A percentile compares a stretch with the other conserved stretches of the same genome.
Conservation (phyloP, 345 rosid species). For the Salix dunnii region DNA sequence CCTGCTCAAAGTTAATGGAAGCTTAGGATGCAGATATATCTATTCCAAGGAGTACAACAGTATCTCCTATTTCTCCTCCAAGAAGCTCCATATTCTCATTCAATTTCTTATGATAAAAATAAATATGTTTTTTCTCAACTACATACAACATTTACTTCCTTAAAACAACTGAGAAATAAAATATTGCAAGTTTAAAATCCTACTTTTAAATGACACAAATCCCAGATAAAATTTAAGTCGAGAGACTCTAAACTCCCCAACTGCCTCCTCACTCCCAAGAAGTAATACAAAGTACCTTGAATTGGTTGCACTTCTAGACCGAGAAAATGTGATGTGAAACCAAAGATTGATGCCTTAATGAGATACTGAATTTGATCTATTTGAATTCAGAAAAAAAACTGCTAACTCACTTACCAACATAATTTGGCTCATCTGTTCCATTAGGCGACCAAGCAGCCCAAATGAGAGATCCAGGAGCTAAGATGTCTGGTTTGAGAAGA, state of each 20-base stretch:
- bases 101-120: background rate
- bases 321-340: background rate
- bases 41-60: background rate
- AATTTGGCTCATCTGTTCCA: slow-evolving; percentile 96
- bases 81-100: background rate
- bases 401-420: slow-evolving; percentile 48
- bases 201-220: background rate
- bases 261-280: background rate
- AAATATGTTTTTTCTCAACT: background rate
- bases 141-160: background rate
- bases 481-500: slow-evolving; percentile 95
- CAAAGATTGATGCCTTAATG: background rate
- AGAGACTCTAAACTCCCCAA: background rate
- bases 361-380: background rate
- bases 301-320: background rate
- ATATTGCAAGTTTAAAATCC: background rate
- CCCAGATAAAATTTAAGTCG: background rate
- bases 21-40: background rate
- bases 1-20: slow-evolving; percentile 48
- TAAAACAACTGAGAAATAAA: background rate
- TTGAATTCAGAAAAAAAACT: no score
- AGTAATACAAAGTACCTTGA: background rate
- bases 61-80: background rate
- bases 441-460: slow-evolving; percentile 99
- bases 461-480: slow-evolving; percentile 95